Conservation (phyloP, 2,329 filamentous ascomycete species). For the Aspergillus novofumigatus region DNA sequence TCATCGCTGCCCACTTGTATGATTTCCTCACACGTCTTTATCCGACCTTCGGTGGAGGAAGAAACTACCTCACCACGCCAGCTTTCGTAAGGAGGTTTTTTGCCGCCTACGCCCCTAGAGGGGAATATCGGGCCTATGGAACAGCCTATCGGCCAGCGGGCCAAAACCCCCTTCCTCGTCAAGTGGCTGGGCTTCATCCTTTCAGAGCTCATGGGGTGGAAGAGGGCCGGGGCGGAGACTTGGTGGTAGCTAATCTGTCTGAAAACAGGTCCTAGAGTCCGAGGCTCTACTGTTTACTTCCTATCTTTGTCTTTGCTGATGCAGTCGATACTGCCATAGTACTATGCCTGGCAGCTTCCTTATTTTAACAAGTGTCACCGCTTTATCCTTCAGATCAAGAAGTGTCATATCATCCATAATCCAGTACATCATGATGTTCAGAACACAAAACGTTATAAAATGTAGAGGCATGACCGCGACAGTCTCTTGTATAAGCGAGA, state of each 20-base stretch:
- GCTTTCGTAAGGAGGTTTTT: slow-evolving; percentile 66
- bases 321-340: not conserved
- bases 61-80: slow-evolving; percentile 72
- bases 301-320: not conserved
- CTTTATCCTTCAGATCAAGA: not conserved
- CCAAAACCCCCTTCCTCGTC: slow-evolving; percentile 14
- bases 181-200: slow-evolving; percentile 28
- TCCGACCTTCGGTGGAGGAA: slow-evolving; percentile 81
- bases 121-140: slow-evolving; percentile 56
- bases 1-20: slow-evolving; percentile 82
- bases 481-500: not conserved
- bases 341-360: not conserved
- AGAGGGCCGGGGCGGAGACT: slow-evolving; percentile 41
- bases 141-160: slow-evolving; percentile 51
- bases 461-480: not conserved
- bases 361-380: not conserved
- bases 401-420: not conserved
- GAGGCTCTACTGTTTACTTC: not conserved
- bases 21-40: slow-evolving; percentile 87
- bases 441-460: not conserved
- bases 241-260: slow-evolving; percentile 27
- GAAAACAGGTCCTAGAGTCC: not conserved
- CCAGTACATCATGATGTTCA: not conserved
- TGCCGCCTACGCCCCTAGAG: slow-evolving; percentile 42
- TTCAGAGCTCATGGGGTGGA: slow-evolving; percentile 33